Base-by-base conservation (phyloP, 768 basidiomycete species). In the Tubosaeta sp. region DNA sequence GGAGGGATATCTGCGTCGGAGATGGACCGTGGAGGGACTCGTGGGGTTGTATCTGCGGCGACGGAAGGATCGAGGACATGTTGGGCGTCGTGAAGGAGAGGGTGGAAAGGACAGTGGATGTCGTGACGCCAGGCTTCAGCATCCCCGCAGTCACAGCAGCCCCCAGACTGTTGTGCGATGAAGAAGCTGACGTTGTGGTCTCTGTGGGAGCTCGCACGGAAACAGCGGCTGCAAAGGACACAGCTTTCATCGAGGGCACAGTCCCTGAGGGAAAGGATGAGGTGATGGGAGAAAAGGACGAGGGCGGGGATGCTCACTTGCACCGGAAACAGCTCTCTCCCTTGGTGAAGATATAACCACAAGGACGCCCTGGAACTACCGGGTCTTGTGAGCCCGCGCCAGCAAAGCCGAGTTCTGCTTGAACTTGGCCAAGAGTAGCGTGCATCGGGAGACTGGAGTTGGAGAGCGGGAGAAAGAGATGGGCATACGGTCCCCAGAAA, bases 101-200 rank as follows among this genome's bases (percentile, higher is more conserved):
- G 90, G 62, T 95, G 91, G 62, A 81, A 81, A 0, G 85, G 83
- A 66, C 92, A 95, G 12, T 74, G 68, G 14, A 89, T 77, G 6
- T 80, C 73, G 6, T 65, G 61, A 32, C 84, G 79, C 93, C 94
- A 98, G 2, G 91, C 91, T 62, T 95, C 88, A 22, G 79, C 75
- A 62, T 97, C 95, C 14, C 93, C 93, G 61, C 95, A 97, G 69
- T 97, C 94, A 65, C 97, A 99, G 59, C 91, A 94, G 5, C 93
- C 90, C 7, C 93, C 89, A 0, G 89, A 86, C 59, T 97, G 93
- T 52, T 91, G 90, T 8, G 89, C 86, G 59, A 95, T 88, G 69
- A 91, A 92, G 74, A 98, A 95, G 53, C 88, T 87, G 60, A 97
- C 84, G 58, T 92, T 95, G 72, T 98, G 95, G 42, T 83, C 84